Percentiles rank a stretch among this genome's conserved stretches.
Conservation (phyloP, 2,329 filamentous ascomycete species). For the Nemania sp. region DNA sequence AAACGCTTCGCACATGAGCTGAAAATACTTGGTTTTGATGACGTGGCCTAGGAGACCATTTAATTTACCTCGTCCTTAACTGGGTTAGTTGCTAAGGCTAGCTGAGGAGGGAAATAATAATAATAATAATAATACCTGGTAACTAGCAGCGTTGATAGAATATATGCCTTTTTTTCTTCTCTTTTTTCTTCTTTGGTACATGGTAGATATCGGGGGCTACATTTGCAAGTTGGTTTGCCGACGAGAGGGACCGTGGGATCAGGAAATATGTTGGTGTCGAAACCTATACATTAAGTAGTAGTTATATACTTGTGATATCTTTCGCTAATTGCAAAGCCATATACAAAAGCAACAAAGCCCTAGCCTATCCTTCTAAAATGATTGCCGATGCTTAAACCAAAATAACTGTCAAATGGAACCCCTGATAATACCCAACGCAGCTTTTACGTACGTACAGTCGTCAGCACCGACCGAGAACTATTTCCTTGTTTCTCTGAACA, state of each 20-base stretch:
- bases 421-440: slow-evolving; percentile 11
- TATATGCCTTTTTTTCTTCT: too few relatives aligned
- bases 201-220: too few relatives aligned
- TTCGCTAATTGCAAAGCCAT: slow-evolving; percentile 18
- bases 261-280: background rate
- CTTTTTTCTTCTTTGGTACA: too few relatives aligned
- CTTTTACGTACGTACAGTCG: slow-evolving; percentile 29
- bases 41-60: too few relatives aligned
- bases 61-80: too few relatives aligned
- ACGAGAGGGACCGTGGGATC: background rate
- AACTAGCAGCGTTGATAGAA: too few relatives aligned
- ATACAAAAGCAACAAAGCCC: slow-evolving; percentile 16
- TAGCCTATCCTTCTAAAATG: slow-evolving; percentile 14
- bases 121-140: too few relatives aligned
- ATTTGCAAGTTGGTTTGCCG: too few relatives aligned
- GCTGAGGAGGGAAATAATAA: too few relatives aligned
- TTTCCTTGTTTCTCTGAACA: slow-evolving; percentile 4
- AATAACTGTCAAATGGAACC: slow-evolving; percentile 19
- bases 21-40: too few relatives aligned
- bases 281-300: slow-evolving; percentile 1
- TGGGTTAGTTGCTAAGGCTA: too few relatives aligned
- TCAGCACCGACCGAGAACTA: slow-evolving; percentile 18
- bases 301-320: slow-evolving; percentile 22
- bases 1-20: too few relatives aligned
- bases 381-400: slow-evolving; percentile 7